Evolutionary conservation across 805 yeast species (phyloP).

Genomic region (Ogataea glucozyma): DNA sequence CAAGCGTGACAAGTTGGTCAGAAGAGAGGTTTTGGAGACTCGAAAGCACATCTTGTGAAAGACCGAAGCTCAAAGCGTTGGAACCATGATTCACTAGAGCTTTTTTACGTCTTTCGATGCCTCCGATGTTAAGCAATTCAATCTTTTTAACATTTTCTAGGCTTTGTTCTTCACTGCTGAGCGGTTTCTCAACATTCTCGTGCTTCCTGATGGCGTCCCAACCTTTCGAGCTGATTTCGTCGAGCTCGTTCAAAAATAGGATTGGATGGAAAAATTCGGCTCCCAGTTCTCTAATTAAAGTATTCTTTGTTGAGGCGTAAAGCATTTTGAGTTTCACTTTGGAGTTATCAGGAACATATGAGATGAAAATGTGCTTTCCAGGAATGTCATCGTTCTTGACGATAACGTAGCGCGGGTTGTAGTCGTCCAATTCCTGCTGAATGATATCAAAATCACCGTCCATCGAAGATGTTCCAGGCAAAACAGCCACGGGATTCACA

Average conservation of each 20-base stretch:
- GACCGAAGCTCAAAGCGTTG: slow-evolving; percentile 16
- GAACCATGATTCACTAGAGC: slow-evolving; percentile 25
- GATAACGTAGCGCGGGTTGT: slow-evolving; percentile 52
- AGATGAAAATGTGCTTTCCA: slow-evolving; percentile 56
- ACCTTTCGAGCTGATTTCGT: slow-evolving; percentile 53
- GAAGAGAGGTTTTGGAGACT: slow-evolving; percentile 2
- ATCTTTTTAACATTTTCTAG: slow-evolving; percentile 45
- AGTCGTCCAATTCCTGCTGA: slow-evolving; percentile 33
- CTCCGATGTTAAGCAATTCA: slow-evolving; percentile 40
- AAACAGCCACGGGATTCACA: slow-evolving; percentile 37
- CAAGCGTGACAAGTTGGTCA: slow-evolving; percentile 16
- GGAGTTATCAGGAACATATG: slow-evolving; percentile 85
- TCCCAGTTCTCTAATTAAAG: slow-evolving; percentile 75
- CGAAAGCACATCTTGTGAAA: slow-evolving; percentile 10
- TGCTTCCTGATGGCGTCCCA: slow-evolving; percentile 44
- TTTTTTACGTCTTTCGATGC: slow-evolving; percentile 29
- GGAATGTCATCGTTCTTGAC: slow-evolving; percentile 37
- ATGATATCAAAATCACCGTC: slow-evolving; percentile 40
- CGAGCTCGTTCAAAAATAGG: slow-evolving; percentile 55
- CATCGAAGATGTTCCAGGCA: slow-evolving; percentile 34
- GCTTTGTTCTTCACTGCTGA: slow-evolving; percentile 60
- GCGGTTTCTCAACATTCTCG: slow-evolving; percentile 43
- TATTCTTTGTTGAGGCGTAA: slow-evolving; percentile 86
- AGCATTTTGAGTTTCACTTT: slow-evolving; percentile 86
- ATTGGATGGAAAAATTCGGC: slow-evolving; percentile 48